phyloP scores from a whole-genome alignment of 2,329 filamentous ascomycete genomes.

The Scedosporium dehoogii region DNA sequence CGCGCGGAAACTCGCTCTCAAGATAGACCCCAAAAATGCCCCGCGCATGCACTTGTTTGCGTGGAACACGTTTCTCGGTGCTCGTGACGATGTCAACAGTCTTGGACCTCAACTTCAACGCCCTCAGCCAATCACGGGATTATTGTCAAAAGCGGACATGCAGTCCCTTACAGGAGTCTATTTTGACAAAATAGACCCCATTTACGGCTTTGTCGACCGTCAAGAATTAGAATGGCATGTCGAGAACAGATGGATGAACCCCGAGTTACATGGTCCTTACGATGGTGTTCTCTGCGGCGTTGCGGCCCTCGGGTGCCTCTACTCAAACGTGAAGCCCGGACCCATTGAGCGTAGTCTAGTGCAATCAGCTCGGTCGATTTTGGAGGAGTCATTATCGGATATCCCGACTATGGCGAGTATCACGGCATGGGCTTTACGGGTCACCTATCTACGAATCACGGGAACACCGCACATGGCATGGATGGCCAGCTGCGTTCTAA shows the following conservation, averaged over 20 bases:
- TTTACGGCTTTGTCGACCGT: constrained; percentile 38
- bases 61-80: constrained; percentile 36
- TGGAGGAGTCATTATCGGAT: constrained; percentile 28
- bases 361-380: constrained; percentile 31
- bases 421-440: constrained; percentile 42
- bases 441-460: constrained; percentile 41
- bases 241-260: constrained; percentile 22
- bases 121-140: constrained; percentile 29
- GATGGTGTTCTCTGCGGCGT: constrained; percentile 43
- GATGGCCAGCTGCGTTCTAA: constrained; percentile 46
- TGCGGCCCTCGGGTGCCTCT: constrained; percentile 43
- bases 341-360: constrained; percentile 33
- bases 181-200: constrained; percentile 41
- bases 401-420: constrained; percentile 27
- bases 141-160: constrained; percentile 38
- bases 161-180: constrained; percentile 32
- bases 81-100: constrained; percentile 11
- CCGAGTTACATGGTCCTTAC: constrained; percentile 20
- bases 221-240: constrained; percentile 21
- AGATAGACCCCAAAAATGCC: constrained; percentile 41
- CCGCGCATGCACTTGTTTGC: constrained; percentile 45
- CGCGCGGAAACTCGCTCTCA: constrained; percentile 39
- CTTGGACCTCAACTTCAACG: constrained; percentile 16
- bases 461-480: constrained; percentile 42
- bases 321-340: constrained; percentile 32